Percentiles rank a stretch among this genome's conserved stretches.
Conservation (phyloP, 345 rosid genomes). For the Stellera chamaejasme region DNA sequence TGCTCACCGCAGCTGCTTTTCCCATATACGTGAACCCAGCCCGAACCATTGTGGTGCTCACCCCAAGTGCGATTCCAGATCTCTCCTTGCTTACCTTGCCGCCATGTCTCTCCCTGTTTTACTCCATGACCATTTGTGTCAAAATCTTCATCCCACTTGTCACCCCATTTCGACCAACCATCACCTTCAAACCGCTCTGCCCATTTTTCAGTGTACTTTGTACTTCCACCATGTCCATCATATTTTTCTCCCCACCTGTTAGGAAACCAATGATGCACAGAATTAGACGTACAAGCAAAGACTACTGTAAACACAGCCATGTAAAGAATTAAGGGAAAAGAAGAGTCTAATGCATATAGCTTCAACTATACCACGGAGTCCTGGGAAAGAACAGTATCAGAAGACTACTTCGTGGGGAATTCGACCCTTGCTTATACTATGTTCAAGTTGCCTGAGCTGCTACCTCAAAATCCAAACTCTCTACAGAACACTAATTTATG, state of each 20-base stretch:
- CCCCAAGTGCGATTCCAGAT: conserved; percentile 97
- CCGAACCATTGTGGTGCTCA: conserved; percentile 77
- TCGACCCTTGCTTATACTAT: too few relatives aligned
- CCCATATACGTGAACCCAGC: conserved; percentile 96
- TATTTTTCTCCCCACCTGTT: conserved; percentile 93
- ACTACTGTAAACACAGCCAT: too few relatives aligned
- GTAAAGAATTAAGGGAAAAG: too few relatives aligned
- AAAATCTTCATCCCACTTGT: conserved; percentile 96
- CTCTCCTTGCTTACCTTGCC: conserved; percentile 83
- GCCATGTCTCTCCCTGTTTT: conserved; percentile 96
- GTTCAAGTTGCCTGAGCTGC: too few relatives aligned
- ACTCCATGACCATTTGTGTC: conserved; percentile 63
- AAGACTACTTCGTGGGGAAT: too few relatives aligned
- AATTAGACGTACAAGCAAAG: conserved; percentile 1
- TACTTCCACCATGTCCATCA: conserved; percentile 83
- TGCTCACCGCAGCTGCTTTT: conserved; percentile 94
- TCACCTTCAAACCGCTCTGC: conserved; percentile 79
- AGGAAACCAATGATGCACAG: background rate
- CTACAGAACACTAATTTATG: too few relatives aligned
- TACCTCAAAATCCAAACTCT: too few relatives aligned
- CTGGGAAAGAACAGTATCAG: too few relatives aligned
- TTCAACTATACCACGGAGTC: too few relatives aligned
- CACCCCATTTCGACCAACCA: conserved; percentile 96
- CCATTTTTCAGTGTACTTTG: conserved; percentile 94
- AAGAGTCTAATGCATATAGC: too few relatives aligned